Evolutionary conservation across 108 stramenopile species (phyloP), one percentile per base, ranked within the genome.

Genomic region (Pseudonitzschia multistriata): DNA sequence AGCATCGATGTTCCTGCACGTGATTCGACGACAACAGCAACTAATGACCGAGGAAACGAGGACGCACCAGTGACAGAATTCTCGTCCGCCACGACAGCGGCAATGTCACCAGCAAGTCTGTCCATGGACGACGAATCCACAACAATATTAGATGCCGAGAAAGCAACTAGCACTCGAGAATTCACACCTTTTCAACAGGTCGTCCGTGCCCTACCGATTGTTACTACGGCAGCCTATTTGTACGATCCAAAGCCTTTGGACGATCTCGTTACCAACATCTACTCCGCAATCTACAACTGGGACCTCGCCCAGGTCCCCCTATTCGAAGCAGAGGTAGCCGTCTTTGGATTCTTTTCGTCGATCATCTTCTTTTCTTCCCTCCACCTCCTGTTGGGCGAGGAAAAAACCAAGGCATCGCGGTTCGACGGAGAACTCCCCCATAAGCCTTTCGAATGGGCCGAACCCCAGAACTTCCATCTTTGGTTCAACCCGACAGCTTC

Each of bases 401-500:
- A 53, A 56, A 35, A 35, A 40, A 67, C 73, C 30, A 74, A 57
- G 35, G 53, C 27, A 27, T 57, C 35, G 15, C 29, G 73, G 24
- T 62, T 75, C 25, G 68, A 75, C 39, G 74, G 68, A 40, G 30
- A 75, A 24, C 15, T 70, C 4, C 74, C 74, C 25, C 54, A 40
- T 17, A 35, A 47, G 35, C 74, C 74, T 13, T 62, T 75, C 27
- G 67, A 68, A 29, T 70, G 68, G 68, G n/a, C 47, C 39, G 42
- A 34, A 35, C 45, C 53, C 10, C 22, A 71, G 52, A 64, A 70
- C 31, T 62, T 5, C 5, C 62, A 72, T 5, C 27, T 70, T 1
- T 70, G 64, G 65, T 77, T 77, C 71, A 77, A 77, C n/a, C 79
- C 79, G 36, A 62, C 75, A 17, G 49, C 54, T 3, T 36, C 66